Conservation (phyloP, 2,329 filamentous ascomycete species). For the Hypoxylon sp. region DNA sequence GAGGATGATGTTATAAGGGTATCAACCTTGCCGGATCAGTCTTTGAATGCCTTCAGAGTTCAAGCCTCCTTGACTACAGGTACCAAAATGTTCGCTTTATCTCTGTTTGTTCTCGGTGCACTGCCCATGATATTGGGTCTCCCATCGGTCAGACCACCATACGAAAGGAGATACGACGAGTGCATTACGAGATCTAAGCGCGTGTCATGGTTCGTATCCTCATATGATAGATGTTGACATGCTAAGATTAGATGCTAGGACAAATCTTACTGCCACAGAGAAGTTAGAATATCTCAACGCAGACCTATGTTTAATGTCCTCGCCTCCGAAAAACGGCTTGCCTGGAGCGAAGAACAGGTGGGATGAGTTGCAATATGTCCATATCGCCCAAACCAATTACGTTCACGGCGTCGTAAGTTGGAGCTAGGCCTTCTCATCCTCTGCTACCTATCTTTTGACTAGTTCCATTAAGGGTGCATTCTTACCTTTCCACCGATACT, state of each 20-base stretch:
- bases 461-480: conserved; percentile 50
- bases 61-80: background rate
- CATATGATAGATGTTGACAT: background rate
- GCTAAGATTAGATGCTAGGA: conserved; percentile 28
- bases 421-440: background rate
- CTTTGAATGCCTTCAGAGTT: conserved; percentile 1
- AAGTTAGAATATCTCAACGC: conserved; percentile 53
- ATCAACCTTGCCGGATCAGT: background rate
- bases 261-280: conserved; percentile 43
- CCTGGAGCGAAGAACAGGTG: conserved; percentile 52
- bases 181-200: conserved; percentile 35
- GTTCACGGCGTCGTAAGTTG: conserved; percentile 52
- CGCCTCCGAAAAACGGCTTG: conserved; percentile 47
- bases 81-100: conserved; percentile 26
- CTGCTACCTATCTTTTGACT: background rate
- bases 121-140: conserved; percentile 17
- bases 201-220: conserved; percentile 43
- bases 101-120: conserved; percentile 10
- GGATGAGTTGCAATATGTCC: conserved; percentile 56
- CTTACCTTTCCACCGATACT: conserved; percentile 57
- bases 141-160: conserved; percentile 17
- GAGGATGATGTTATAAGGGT: conserved; percentile 3
- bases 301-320: conserved; percentile 54
- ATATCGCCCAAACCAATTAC: conserved; percentile 51
- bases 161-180: conserved; percentile 31